A percentile compares a stretch with the other conserved stretches of the same genome.
These are phyloP conservation scores for Bocquillonia castaneifolia DNA, from an alignment of 441 rosid genomes.

Conservation along the genomic window DNA sequence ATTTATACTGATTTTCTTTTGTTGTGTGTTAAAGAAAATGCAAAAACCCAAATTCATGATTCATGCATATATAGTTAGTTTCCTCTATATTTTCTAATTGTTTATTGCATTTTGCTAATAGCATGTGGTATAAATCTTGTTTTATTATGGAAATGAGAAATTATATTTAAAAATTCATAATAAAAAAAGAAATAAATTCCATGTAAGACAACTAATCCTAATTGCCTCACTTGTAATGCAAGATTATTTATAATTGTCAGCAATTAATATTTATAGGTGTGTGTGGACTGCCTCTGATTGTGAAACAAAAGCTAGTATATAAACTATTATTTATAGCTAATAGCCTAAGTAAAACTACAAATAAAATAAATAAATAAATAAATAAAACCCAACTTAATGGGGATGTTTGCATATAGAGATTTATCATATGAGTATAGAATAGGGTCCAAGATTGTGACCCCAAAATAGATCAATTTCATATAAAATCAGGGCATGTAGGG, in stretches of 20 bases:
- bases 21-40: not conserved
- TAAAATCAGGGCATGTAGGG: slow-evolving; percentile 12
- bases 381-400: not conserved
- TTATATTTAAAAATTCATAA: not conserved
- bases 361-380: not conserved
- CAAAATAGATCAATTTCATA: not conserved
- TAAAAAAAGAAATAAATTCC: not conserved
- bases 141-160: no score
- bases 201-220: not conserved
- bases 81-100: not conserved
- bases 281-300: slow-evolving; percentile 7
- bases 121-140: no score
- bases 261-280: not conserved
- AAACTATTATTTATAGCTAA: not conserved
- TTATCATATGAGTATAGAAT: not conserved
- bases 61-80: not conserved
- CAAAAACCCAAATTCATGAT: not conserved
- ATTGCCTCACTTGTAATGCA: not conserved
- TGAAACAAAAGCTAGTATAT: not conserved
- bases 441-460: slow-evolving; percentile 14
- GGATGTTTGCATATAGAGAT: not conserved
- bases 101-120: no score
- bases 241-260: not conserved
- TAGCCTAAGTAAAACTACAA: not conserved
- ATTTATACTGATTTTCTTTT: not conserved